Evolutionary conservation across 2,329 filamentous ascomycete species (phyloP).

Genomic region (Coniochaeta ligniaria): DNA sequence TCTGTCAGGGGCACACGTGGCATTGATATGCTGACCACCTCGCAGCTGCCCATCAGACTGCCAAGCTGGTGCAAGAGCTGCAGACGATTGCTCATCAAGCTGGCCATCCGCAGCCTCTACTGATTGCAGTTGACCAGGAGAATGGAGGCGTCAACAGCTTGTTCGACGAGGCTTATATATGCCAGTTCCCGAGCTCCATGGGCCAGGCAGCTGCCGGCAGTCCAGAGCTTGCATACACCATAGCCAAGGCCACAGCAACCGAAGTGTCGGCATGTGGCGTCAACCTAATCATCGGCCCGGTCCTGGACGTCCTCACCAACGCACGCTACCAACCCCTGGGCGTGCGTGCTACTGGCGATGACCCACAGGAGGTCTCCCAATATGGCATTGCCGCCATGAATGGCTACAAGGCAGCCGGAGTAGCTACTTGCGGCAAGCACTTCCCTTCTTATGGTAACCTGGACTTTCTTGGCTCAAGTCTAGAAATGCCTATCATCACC

Average conservation of each 20-base stretch:
- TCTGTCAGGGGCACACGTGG: neutral
- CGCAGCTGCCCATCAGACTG: slow-evolving; percentile 83
- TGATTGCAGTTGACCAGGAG: slow-evolving; percentile 92
- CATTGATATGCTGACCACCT: slow-evolving; percentile 7
- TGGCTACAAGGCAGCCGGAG: slow-evolving; percentile 84
- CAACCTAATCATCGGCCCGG: slow-evolving; percentile 91
- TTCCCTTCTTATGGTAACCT: slow-evolving; percentile 95
- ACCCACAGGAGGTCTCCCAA: slow-evolving; percentile 89
- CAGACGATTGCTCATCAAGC: slow-evolving; percentile 88
- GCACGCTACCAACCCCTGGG: slow-evolving; percentile 85
- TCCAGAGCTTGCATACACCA: slow-evolving; percentile 75
- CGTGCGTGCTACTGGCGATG: slow-evolving; percentile 83
- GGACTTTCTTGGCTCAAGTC: slow-evolving; percentile 82
- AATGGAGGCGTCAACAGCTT: slow-evolving; percentile 97
- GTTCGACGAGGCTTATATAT: slow-evolving; percentile 91
- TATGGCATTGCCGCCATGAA: slow-evolving; percentile 88
- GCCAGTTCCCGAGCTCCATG: slow-evolving; percentile 96
- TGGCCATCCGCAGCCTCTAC: slow-evolving; percentile 79
- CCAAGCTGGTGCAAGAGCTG: slow-evolving; percentile 79
- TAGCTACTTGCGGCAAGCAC: slow-evolving; percentile 89
- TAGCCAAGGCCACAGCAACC: slow-evolving; percentile 87
- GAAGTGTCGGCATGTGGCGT: slow-evolving; percentile 90
- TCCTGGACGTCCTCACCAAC: slow-evolving; percentile 90
- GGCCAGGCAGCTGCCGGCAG: slow-evolving; percentile 89
- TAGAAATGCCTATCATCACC: slow-evolving; percentile 92